Percentiles rank a stretch among this genome's conserved stretches.
Evolutionary conservation across 2,329 filamentous ascomycete genomes (phyloP).

Genomic region (Phialophora expanda): DNA sequence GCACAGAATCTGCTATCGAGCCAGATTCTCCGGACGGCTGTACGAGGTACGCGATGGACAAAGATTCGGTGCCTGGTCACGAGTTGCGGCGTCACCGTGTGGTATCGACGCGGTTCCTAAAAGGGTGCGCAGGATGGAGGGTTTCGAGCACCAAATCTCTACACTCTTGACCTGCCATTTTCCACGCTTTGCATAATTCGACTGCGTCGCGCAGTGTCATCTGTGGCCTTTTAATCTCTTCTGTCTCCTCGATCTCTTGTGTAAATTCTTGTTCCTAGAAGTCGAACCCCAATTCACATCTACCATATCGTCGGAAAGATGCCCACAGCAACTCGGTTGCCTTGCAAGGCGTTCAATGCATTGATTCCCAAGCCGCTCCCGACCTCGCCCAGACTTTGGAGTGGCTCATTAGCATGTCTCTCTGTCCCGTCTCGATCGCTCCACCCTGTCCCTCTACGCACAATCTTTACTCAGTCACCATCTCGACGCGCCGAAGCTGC

Average conservation of each 20-base stretch:
- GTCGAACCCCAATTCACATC: background rate
- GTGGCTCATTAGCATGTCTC: background rate
- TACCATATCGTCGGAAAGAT: slow-evolving; percentile 8
- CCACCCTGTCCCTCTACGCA: slow-evolving; percentile 13
- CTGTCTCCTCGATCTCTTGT: background rate
- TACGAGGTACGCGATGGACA: background rate
- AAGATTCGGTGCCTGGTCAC: slow-evolving; percentile 19
- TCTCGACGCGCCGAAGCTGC: slow-evolving; percentile 25
- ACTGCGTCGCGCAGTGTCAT: background rate
- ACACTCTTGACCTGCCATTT: background rate
- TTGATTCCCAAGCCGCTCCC: background rate
- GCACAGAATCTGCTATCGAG: background rate
- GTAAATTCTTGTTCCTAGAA: background rate
- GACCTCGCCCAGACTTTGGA: slow-evolving; percentile 38
- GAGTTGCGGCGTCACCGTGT: slow-evolving; percentile 31
- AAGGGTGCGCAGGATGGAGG: background rate
- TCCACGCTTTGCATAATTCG: background rate
- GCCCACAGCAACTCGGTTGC: slow-evolving; percentile 19
- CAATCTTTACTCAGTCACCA: slow-evolving; percentile 28
- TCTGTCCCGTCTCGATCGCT: background rate
- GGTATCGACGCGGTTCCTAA: background rate
- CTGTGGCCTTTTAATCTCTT: background rate
- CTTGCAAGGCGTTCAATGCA: slow-evolving; percentile 12
- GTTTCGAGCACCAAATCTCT: background rate
- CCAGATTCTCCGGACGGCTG: slow-evolving; percentile 5